Base-by-base conservation (phyloP, 2,329 filamentous ascomycete genomes). In the Alternaria solani region DNA sequence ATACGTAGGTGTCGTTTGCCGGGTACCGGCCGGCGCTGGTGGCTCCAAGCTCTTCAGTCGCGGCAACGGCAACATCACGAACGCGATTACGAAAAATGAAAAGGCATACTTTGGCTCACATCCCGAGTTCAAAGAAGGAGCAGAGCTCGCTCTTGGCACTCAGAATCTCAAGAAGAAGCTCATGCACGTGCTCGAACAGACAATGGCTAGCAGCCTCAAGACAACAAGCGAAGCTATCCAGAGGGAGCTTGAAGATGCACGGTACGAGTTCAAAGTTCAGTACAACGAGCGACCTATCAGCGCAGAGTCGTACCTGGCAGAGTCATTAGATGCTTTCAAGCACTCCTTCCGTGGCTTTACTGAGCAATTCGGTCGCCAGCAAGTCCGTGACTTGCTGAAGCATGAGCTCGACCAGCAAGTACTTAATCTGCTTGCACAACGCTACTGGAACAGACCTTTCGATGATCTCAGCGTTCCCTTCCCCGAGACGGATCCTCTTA, bases 201-300 rank as follows among this genome's bases (percentile, higher is more conserved):
- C 93, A 4, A 99, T 99, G 96, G 94, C 94, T 28, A 88, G 92
- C 34, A 97, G 92, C 72, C 84, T 99, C 55, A 91, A 95, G 69
- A 89, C 88, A 56, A 99, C 95, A 4, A 92, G 91, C 69, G 93
- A 97, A 74, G 93, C 93, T 9, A 97, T 99, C 67, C 90, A 91
- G 63, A 93, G 97, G 76, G 95, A 99, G 78, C 87, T 99, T 0
- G 94, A 97, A 73, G 95, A 99, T 79, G 94, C 95, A 3, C 94
- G 92, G 0, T 99, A 99, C 75, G 94, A 99, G 79, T 99, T 97
- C 85, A 99, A 99, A 78, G 95, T 99, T 5, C 96, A 99, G 78
- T 99, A 99, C 81, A 99, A 99, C 73, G 95, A 99, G 76, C 89
- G 95, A 7, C 93, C 94, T 1, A 83, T 99, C 36, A 97, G 93